Conservation (phyloP, 352 stramenopile genomes). For the Hyaloperonospora arabidopsidis region DNA sequence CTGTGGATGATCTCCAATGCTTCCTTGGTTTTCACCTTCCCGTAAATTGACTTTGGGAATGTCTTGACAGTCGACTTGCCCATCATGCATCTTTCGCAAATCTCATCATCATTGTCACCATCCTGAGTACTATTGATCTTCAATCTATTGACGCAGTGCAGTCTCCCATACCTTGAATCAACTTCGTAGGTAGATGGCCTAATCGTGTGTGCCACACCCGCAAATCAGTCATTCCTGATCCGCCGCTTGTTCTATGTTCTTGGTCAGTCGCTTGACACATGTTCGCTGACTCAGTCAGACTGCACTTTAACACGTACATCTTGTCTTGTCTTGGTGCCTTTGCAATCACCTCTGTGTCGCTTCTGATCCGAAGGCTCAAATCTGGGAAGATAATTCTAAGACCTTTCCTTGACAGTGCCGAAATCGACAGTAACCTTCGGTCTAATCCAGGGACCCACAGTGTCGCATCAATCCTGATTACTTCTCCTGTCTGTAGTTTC, state of each 20-base stretch:
- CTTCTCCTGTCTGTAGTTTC: not conserved
- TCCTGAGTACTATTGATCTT: no score
- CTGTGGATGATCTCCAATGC: not conserved
- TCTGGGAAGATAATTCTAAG: not conserved
- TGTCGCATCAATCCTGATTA: not conserved
- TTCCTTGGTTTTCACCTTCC: not conserved
- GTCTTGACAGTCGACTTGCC: not conserved
- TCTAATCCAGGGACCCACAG: not conserved
- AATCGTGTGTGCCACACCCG: not conserved
- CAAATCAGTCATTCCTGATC: not conserved
- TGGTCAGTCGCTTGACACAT: not conserved
- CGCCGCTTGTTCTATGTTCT: not conserved
- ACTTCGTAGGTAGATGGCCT: not conserved
- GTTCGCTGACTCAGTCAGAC: not conserved
- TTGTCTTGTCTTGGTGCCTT: not conserved
- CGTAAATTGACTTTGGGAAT: not conserved
- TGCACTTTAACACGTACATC: not conserved
- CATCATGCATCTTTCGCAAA: not conserved
- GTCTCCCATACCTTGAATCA: not conserved
- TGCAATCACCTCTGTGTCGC: not conserved
- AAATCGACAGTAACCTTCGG: not conserved
- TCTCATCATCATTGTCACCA: not conserved
- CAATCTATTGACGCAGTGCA: no score
- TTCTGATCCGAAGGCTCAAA: not conserved
- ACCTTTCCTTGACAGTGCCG: not conserved